Evolutionary conservation across 2,329 filamentous ascomycete genomes (phyloP).

Genomic region (Neoscytalidium dimidiatum): DNA sequence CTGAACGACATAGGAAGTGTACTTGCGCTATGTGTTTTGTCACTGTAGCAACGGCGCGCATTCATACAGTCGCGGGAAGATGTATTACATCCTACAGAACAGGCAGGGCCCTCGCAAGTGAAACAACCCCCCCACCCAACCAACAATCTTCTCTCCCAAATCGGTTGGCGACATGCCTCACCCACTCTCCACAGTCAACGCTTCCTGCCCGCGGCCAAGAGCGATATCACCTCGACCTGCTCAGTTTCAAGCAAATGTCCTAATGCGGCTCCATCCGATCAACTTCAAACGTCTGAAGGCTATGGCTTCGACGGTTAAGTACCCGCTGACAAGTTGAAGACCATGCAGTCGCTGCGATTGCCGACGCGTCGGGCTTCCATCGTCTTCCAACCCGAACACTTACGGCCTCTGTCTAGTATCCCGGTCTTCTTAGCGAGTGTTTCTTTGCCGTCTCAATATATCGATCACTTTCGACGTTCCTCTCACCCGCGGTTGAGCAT

Average conservation of each 20-base stretch:
- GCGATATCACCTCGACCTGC: background rate
- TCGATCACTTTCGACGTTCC: no score
- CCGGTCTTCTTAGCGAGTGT: no score
- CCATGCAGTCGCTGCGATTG: background rate
- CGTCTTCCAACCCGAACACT: background rate
- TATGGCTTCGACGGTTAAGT: background rate
- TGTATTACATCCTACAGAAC: no score
- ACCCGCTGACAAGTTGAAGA: background rate
- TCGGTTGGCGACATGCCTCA: background rate
- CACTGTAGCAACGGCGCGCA: no score
- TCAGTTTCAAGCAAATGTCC: background rate
- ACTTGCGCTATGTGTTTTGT: no score
- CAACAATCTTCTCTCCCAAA: background rate
- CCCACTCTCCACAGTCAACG: background rate
- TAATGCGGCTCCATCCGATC: background rate
- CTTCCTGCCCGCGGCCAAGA: background rate
- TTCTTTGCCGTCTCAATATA: background rate
- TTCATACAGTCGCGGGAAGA: no score
- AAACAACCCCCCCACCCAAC: no score
- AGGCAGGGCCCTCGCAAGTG: no score
- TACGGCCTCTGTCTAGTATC: no score
- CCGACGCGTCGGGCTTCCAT: background rate
- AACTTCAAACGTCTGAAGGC: conserved; percentile 10
- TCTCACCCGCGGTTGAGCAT: no score
- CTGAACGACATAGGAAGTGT: background rate